Evolutionary conservation across 2,329 filamentous ascomycete species (phyloP).

Genomic region (Dryadomyces sulphureus): DNA sequence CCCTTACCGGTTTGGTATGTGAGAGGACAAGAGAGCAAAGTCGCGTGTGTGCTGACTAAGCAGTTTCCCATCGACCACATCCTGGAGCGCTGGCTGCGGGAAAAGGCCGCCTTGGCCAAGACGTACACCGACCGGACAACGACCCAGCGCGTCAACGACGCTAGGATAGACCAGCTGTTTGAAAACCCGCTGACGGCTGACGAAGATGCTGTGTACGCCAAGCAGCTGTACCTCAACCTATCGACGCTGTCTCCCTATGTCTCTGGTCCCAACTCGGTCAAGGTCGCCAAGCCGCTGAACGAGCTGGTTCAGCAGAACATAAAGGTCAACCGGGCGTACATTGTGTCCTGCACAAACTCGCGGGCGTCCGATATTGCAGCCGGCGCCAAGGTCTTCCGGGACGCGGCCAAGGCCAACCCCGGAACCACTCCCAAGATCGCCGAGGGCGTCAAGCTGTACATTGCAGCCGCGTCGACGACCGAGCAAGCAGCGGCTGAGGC

Average conservation of each 20-base stretch:
- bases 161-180: conserved; percentile 57
- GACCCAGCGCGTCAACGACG: conserved; percentile 58
- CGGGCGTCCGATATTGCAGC: conserved; percentile 67
- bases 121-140: conserved; percentile 25
- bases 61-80: conserved; percentile 63
- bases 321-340: conserved; percentile 66
- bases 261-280: conserved; percentile 81
- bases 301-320: conserved; percentile 64
- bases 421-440: conserved; percentile 58
- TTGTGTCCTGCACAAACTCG: conserved; percentile 83
- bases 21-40: conserved; percentile 23
- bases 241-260: conserved; percentile 74
- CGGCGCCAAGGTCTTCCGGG: conserved; percentile 73
- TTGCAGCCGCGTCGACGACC: conserved; percentile 66
- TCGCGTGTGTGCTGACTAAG: not conserved
- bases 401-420: conserved; percentile 53
- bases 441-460: conserved; percentile 68
- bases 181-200: conserved; percentile 55
- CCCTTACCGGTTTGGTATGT: conserved; percentile 40
- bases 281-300: conserved; percentile 62
- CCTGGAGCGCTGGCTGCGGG: conserved; percentile 58
- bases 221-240: conserved; percentile 67
- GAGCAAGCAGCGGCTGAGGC: conserved; percentile 71
- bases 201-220: conserved; percentile 65
- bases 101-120: conserved; percentile 58